A percentile compares a stretch with the other conserved stretches of the same genome.
phyloP scores from a whole-genome alignment of 2,329 filamentous ascomycete species.

The Stachybotrys elegans region DNA sequence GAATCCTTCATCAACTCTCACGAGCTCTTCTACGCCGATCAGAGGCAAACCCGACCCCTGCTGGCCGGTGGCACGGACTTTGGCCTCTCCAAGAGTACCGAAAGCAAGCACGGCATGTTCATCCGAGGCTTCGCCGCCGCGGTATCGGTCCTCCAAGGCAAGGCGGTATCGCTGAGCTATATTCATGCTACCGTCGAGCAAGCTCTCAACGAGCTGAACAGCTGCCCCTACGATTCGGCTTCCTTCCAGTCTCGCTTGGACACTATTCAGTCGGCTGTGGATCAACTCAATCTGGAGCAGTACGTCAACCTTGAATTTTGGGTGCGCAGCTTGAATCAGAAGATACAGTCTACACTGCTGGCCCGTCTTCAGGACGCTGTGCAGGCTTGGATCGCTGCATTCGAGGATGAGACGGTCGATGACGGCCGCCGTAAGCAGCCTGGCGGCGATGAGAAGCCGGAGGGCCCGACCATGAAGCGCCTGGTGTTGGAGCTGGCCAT shows the following conservation, averaged over 20 bases:
- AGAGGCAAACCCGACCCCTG: conserved; percentile 39
- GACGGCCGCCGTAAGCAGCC: conserved; percentile 49
- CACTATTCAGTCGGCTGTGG: conserved; percentile 83
- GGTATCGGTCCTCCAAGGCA: conserved; percentile 81
- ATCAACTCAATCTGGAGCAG: conserved; percentile 93
- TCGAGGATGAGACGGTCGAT: conserved; percentile 58
- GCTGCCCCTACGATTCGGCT: conserved; percentile 75
- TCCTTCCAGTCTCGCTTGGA: conserved; percentile 78
- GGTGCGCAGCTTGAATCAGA: conserved; percentile 81
- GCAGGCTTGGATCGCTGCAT: conserved; percentile 79
- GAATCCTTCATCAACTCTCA: conserved; percentile 98
- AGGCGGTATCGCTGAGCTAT: conserved; percentile 71
- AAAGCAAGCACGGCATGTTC: conserved; percentile 95
- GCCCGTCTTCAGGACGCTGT: conserved; percentile 82
- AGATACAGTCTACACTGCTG: conserved; percentile 76
- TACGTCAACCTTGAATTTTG: conserved; percentile 90
- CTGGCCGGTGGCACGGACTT: conserved; percentile 34
- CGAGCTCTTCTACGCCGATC: conserved; percentile 66
- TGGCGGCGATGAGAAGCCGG: conserved; percentile 37
- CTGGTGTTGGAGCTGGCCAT: conserved; percentile 92
- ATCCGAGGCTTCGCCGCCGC: conserved; percentile 88
- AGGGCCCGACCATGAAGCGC: conserved; percentile 62
- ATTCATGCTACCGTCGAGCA: conserved; percentile 81
- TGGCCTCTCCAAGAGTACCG: conserved; percentile 50
- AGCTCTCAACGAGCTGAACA: conserved; percentile 75